These are phyloP conservation scores for Apiospora koreana DNA, from an alignment of 2,329 filamentous ascomycete genomes.

Conservation along the genomic window DNA sequence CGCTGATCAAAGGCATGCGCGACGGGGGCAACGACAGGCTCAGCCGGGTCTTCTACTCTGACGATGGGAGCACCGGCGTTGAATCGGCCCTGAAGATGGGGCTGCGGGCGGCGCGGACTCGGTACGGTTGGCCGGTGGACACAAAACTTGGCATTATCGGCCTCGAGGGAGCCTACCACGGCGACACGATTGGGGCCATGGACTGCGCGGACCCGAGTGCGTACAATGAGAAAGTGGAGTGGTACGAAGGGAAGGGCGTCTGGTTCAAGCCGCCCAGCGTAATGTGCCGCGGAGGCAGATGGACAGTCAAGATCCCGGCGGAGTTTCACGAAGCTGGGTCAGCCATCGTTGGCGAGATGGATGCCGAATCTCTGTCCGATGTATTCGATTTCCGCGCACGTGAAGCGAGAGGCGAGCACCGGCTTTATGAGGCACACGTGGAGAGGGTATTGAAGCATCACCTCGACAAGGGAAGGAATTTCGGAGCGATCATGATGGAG, in stretches of 20 bases:
- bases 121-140: slow-evolving; percentile 65
- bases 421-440: slow-evolving; percentile 64
- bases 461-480: slow-evolving; percentile 58
- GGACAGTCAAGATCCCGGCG: slow-evolving; percentile 61
- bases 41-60: slow-evolving; percentile 75
- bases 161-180: slow-evolving; percentile 80
- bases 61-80: slow-evolving; percentile 81
- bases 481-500: slow-evolving; percentile 79
- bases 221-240: slow-evolving; percentile 82
- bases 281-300: slow-evolving; percentile 62
- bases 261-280: slow-evolving; percentile 83
- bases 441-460: slow-evolving; percentile 52
- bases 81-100: slow-evolving; percentile 89
- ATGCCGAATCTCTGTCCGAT: slow-evolving; percentile 45
- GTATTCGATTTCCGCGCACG: slow-evolving; percentile 62
- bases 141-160: slow-evolving; percentile 69
- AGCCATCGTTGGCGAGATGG: not conserved
- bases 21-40: slow-evolving; percentile 61
- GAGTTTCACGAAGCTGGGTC: not conserved
- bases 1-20: slow-evolving; percentile 55
- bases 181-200: slow-evolving; percentile 88
- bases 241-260: slow-evolving; percentile 76
- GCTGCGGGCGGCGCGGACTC: slow-evolving; percentile 64
- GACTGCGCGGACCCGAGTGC: slow-evolving; percentile 76
- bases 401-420: slow-evolving; percentile 43